phyloP scores from a whole-genome alignment of 148 eudicot genomes.

The Vaccinium darrowii region DNA sequence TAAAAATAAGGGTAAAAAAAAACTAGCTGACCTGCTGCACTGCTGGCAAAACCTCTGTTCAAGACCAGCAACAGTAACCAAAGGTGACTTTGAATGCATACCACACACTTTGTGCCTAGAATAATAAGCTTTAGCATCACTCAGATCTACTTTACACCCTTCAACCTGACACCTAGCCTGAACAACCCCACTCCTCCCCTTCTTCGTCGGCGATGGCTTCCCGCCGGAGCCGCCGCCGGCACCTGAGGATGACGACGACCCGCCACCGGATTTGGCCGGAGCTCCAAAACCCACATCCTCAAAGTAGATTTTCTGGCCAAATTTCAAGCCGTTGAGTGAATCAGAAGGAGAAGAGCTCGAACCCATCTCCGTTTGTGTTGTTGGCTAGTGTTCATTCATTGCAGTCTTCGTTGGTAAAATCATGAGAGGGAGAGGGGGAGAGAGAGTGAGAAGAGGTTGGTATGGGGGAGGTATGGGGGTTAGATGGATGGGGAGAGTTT shows the following conservation, averaged over 20 bases:
- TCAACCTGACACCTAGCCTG: conserved; percentile 86
- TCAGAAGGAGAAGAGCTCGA: conserved; percentile 42
- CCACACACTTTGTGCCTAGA: conserved; percentile 93
- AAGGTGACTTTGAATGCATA: conserved; percentile 67
- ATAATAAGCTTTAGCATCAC: conserved; percentile 83
- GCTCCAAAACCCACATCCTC: conserved; percentile 59
- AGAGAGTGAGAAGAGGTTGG: not conserved
- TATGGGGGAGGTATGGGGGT: not conserved
- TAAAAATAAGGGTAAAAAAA: not conserved
- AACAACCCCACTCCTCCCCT: conserved; percentile 40
- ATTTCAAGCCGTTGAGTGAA: conserved; percentile 61
- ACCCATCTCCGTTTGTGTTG: conserved; percentile 42
- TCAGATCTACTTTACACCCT: conserved; percentile 87
- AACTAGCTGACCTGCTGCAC: conserved; percentile 71
- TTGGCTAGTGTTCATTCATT: conserved; percentile 40
- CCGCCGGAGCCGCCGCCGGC: conserved; percentile 19
- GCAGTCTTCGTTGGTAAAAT: not conserved
- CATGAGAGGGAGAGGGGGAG: not conserved
- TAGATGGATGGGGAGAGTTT: not conserved
- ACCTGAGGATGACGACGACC: conserved; percentile 25
- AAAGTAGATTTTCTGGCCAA: conserved; percentile 87
- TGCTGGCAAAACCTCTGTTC: conserved; percentile 95
- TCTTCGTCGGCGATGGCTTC: conserved; percentile 41
- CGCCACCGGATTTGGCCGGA: conserved; percentile 31
- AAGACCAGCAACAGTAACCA: conserved; percentile 74